phyloP scores from a whole-genome alignment of 1,284 basidiomycete genomes.

The Vanrija pseudolonga region DNA sequence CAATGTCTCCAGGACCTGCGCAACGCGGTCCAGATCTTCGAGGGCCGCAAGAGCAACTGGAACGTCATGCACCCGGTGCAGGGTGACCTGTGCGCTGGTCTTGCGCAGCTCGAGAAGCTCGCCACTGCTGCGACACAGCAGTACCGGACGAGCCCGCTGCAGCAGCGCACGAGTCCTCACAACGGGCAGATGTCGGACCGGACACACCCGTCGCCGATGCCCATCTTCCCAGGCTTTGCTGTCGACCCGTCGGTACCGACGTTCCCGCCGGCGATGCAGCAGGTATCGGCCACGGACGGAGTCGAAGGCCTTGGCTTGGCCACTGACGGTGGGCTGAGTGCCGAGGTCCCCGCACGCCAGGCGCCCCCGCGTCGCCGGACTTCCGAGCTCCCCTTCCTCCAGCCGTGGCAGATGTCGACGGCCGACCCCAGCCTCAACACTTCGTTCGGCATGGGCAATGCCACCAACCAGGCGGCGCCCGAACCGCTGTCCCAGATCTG shows the following conservation, averaged over 20 bases:
- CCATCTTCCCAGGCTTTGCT: slow-evolving; percentile 9
- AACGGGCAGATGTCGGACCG: not conserved
- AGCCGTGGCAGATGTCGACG: slow-evolving; percentile 9
- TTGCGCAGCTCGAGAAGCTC: slow-evolving; percentile 44
- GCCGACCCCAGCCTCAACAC: no score
- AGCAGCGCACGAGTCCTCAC: not conserved
- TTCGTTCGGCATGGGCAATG: no score
- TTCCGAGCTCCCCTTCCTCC: slow-evolving; percentile 7
- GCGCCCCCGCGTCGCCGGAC: not conserved
- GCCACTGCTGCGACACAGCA: slow-evolving; percentile 26
- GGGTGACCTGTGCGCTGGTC: slow-evolving; percentile 40
- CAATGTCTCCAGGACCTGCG: slow-evolving; percentile 41
- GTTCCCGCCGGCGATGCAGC: not conserved
- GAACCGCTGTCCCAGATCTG: slow-evolving; percentile 27
- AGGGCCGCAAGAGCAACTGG: slow-evolving; percentile 40
- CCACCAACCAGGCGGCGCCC: no score
- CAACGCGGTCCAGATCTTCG: slow-evolving; percentile 41
- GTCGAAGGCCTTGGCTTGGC: no score
- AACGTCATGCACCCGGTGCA: slow-evolving; percentile 46
- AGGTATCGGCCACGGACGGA: no score
- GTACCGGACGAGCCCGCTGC: not conserved
- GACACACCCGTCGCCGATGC: not conserved
- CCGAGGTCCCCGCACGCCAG: no score
- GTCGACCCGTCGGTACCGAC: slow-evolving; percentile 7
- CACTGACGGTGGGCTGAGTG: no score